These are phyloP conservation scores for Eucalyptus victrix DNA, from an alignment of 345 rosid genomes.

Conservation along the genomic window DNA sequence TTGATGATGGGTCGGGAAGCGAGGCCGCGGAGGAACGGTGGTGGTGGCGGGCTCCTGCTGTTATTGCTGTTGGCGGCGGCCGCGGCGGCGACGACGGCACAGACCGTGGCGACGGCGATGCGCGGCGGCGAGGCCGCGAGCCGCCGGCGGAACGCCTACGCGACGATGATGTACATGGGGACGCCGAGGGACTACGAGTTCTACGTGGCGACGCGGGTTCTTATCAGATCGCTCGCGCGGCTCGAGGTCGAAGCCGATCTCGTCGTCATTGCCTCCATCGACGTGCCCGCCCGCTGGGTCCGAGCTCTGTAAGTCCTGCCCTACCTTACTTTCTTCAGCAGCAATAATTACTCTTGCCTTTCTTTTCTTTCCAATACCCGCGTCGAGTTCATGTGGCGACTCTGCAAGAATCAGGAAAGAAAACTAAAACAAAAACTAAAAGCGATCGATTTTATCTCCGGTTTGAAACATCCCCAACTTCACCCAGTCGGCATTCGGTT, in stretches of 20 bases:
- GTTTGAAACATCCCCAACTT: background rate
- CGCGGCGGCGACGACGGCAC: background rate
- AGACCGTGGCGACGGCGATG: background rate
- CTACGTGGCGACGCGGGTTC: conserved; percentile 83
- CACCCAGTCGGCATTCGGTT: background rate
- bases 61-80: background rate
- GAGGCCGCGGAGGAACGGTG: background rate
- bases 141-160: conserved; percentile 68
- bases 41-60: background rate
- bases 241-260: conserved; percentile 81
- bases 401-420: background rate
- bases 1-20: background rate
- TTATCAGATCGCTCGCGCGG: conserved; percentile 65
- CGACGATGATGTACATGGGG: conserved; percentile 99
- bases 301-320: conserved; percentile 50
- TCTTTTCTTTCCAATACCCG: background rate
- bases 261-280: conserved; percentile 88
- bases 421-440: background rate
- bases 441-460: background rate
- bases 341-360: background rate
- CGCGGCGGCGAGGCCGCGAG: background rate
- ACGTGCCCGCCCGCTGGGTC: conserved; percentile 86
- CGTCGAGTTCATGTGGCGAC: background rate
- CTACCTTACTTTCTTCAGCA: background rate
- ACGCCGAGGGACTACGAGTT: conserved; percentile 98